phyloP scores from a whole-genome alignment of 495 filamentous ascomycete genomes.

The Neurospora sp. region DNA sequence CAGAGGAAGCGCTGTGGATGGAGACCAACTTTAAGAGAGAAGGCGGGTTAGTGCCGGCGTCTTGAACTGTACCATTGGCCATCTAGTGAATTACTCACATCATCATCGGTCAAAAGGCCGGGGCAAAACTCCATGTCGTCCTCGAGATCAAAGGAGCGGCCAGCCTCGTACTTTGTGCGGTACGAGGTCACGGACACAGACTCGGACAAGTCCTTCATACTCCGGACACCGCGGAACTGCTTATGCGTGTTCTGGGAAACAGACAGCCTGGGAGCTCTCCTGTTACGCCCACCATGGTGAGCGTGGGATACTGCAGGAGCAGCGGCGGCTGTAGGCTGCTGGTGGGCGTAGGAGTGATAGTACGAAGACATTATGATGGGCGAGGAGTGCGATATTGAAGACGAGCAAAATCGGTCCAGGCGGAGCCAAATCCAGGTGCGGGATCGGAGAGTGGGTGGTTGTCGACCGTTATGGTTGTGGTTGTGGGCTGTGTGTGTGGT shows the following conservation, averaged over 20 bases:
- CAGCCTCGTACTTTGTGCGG: conserved; percentile 79
- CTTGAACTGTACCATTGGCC: background rate
- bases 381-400: conserved; percentile 5
- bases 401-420: conserved; percentile 3
- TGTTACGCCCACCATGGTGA: conserved; percentile 77
- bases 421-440: conserved; percentile 6
- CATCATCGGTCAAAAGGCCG: conserved; percentile 83
- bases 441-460: conserved; percentile 14
- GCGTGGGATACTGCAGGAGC: conserved; percentile 49
- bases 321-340: conserved; percentile 49
- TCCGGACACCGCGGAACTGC: conserved; percentile 72
- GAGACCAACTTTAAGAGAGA: conserved; percentile 61
- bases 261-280: conserved; percentile 74
- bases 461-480: conserved; percentile 13
- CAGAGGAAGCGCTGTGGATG: conserved; percentile 79
- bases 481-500: conserved; percentile 8
- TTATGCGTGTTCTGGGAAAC: conserved; percentile 73
- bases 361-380: conserved; percentile 62
- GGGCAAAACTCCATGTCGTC: conserved; percentile 97
- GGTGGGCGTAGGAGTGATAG: conserved; percentile 57
- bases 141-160: conserved; percentile 90
- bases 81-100: conserved; percentile 55
- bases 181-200: conserved; percentile 62
- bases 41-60: conserved; percentile 10
- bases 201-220: conserved; percentile 83